Base-by-base conservation (phyloP, 129 eudicot genomes). In the Centrapalus pauciflorus region DNA sequence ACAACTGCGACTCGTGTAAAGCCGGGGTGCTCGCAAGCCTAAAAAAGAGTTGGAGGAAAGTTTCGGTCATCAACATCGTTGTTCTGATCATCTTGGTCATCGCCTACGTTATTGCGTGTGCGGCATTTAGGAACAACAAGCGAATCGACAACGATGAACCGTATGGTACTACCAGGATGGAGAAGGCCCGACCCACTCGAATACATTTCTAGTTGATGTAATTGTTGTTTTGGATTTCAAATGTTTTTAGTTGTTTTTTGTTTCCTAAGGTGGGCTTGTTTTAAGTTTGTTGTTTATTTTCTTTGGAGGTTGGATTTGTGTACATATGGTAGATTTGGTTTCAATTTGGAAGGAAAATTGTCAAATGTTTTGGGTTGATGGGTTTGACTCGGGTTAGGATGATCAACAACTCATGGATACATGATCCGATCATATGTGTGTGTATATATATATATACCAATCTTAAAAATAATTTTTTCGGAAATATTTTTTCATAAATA, bases 31-130 rank as follows among this genome's bases (percentile, higher is more conserved):
- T 92, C 4, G 98, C 83, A 30, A 88, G 98, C 81, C 52, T 92
- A 6, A 88, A 83, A 80, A 85, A 81, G 82, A 92, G 96, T 55
- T 92, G 98, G 98, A 85, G 96, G 72, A 92, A 88, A 74, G 98
- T 92, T 14, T 88, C 98, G 1, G 87, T 88, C 10, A 87, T 92
- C 64, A 92, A 92, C 71, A 85, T 92, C 12, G 87, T 92, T 20
- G 82, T 88, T 8, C 37, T 88, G 35, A 88, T 92, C 73, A 73
- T 92, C 75, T 80, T 92, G 0, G 95, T 92, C 28, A 81, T 92
- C 28, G 77, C 89, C 20, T 88, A 92, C 35, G 87, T 88, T 0
- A 68, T 92, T 38, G 96, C 96, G 1, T 71, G 64, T n/a, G 91
- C 85, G 1, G 98, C 96, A 1, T 88, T 92, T 65, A 83, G 85